Percentiles rank a stretch among this genome's conserved stretches.
These are phyloP conservation scores for Arabis alpina DNA, from an alignment of 345 rosid species.

Conservation along the genomic window DNA sequence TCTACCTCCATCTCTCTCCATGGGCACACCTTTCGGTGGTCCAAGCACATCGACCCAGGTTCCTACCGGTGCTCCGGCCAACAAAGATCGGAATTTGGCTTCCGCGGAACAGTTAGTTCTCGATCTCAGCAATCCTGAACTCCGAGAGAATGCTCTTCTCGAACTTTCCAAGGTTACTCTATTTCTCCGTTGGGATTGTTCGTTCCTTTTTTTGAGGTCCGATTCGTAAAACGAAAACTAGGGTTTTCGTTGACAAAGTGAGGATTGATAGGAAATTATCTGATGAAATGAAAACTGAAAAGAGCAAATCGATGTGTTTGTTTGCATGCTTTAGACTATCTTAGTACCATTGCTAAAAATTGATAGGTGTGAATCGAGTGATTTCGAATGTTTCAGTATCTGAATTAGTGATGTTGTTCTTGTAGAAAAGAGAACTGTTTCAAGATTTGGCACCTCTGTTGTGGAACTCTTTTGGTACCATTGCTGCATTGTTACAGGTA, in stretches of 20 bases:
- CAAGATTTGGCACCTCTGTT: conserved; percentile 94
- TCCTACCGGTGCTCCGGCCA: conserved; percentile 55
- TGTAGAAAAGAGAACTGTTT: conserved; percentile 91
- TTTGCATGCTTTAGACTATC: not conserved
- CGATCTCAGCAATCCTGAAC: conserved; percentile 92
- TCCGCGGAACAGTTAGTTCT: conserved; percentile 92
- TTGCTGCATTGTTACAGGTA: conserved; percentile 48
- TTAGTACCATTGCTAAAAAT: not conserved
- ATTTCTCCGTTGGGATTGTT: not conserved
- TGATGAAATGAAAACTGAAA: not conserved
- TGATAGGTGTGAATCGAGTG: not conserved
- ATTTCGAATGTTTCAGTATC: not conserved
- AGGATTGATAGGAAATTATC: too few species aligned
- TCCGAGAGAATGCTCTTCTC: conserved; percentile 84
- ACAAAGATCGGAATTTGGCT: conserved; percentile 86
- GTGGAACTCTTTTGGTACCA: conserved; percentile 58
- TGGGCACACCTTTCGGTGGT: conserved; percentile 65
- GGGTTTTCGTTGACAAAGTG: conserved; percentile 10
- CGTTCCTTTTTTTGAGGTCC: not conserved
- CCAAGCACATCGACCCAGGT: conserved; percentile 51
- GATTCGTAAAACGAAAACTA: conserved; percentile 28
- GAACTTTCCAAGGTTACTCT: conserved; percentile 67
- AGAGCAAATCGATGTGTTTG: not conserved
- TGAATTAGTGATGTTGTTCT: conserved; percentile 29
- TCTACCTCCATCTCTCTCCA: conserved; percentile 68